Base-by-base conservation (phyloP, 352 stramenopile genomes). In the Phytophthora fragariaefolia region DNA sequence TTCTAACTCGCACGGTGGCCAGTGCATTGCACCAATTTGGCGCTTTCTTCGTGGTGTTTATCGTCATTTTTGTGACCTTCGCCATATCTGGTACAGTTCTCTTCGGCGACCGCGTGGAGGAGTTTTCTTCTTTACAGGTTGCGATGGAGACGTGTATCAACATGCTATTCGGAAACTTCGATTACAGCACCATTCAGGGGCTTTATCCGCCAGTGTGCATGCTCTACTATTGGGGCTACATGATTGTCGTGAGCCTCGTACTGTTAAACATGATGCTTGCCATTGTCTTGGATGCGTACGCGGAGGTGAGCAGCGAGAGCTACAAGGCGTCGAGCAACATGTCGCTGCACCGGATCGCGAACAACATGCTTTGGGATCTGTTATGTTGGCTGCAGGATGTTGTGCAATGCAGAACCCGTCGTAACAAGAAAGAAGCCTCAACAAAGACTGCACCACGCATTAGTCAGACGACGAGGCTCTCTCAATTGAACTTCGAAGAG, bases 221-320 rank as follows among this genome's bases (percentile, higher is more conserved):
- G 69, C 42, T 91, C 17, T 91, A 82, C 71, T 91, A 91, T 64
- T 88, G 82, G 82, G 49, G 54, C 6, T 87, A 87, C 64, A 86
- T 91, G 76, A 66, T 88, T 38, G 70, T 89, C 4, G 76, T 89
- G 38, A 82, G 74, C 17, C 63, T 71, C 40, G 48, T 71, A 30
- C 62, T 91, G 50, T 74, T 91, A 32, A 91, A 89, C 57, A 87
- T 91, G 69, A 89, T 91, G 76, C 77, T 91, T 36, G 82, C 82
- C 18, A 91, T 91, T 43, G 80, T 91, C 2, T 66, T 91, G 50
- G 63, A 71, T 24, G 48, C 63, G 4, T 71, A 71, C 15, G 57
- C 56, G 12, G 56, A 66, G 43, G 62, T 64, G 43, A 84, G 62
- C 22, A 70, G 71, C 7, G 71, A 80, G 51, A 73, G 63, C 27